phyloP scores from a whole-genome alignment of 2,329 filamentous ascomycete genomes.

The Anthostomella pinea region DNA sequence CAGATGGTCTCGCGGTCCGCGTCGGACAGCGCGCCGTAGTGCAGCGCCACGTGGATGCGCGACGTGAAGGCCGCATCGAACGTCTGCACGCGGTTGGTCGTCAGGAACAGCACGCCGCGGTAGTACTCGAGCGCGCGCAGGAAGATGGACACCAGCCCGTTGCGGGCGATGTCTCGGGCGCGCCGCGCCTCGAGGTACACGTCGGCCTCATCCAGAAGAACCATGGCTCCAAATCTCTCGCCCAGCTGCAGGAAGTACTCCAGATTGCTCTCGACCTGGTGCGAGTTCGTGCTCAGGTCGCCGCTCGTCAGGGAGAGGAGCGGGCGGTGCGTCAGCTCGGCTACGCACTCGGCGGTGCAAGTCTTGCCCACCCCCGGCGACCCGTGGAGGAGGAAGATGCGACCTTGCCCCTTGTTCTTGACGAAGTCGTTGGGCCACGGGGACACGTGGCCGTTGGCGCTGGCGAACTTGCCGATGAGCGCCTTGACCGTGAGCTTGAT shows the following conservation, averaged over 20 bases:
- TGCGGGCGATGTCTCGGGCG: slow-evolving; percentile 41
- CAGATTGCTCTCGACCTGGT: slow-evolving; percentile 41
- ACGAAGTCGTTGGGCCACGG: slow-evolving; percentile 48
- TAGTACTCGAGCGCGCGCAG: slow-evolving; percentile 52
- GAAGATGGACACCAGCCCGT: slow-evolving; percentile 48
- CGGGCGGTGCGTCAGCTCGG: slow-evolving; percentile 48
- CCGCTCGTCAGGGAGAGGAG: slow-evolving; percentile 51
- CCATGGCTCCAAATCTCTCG: slow-evolving; percentile 48
- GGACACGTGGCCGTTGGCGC: slow-evolving; percentile 36
- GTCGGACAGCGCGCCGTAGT: slow-evolving; percentile 41
- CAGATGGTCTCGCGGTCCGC: slow-evolving; percentile 45
- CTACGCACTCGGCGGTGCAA: slow-evolving; percentile 53
- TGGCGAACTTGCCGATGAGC: slow-evolving; percentile 46
- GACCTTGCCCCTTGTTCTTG: slow-evolving; percentile 49
- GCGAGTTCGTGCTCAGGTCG: slow-evolving; percentile 41
- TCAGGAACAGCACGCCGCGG: slow-evolving; percentile 48
- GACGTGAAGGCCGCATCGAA: slow-evolving; percentile 49
- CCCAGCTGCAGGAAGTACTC: slow-evolving; percentile 48
- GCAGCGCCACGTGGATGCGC: slow-evolving; percentile 48
- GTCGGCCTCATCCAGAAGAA: slow-evolving; percentile 59
- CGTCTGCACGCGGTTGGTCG: slow-evolving; percentile 46
- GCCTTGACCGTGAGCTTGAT: slow-evolving; percentile 47
- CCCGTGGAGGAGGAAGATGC: slow-evolving; percentile 51
- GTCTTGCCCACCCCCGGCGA: slow-evolving; percentile 57
- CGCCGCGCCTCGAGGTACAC: slow-evolving; percentile 56